Evolutionary conservation across 331 rosid species (phyloP), one percentile per base, ranked within the genome.

Genomic region (Telfairia occidentalis): DNA sequence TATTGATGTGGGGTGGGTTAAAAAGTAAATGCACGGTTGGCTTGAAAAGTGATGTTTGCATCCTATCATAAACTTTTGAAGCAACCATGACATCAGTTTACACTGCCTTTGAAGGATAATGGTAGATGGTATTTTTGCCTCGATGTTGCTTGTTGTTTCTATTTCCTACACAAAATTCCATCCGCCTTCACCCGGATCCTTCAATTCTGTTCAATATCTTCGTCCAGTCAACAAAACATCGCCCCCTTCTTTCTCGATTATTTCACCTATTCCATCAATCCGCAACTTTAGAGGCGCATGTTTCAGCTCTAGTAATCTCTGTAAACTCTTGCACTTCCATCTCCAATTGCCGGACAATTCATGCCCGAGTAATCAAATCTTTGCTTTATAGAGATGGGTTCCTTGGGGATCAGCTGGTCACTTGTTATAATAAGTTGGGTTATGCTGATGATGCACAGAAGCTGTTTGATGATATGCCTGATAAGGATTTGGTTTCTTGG

Each of bases 391-490:
- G 72, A 76, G 59, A 76, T 45, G 79, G 79, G 10, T 76, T 76
- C 59, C 28, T 76, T 28, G 79, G 79, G 6, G 79, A 76, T 76
- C 79, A 76, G 61, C 58, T 76, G 59, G 72, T 34, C 16, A 0
- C 71, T n/a, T 29, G 79, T 30, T 76, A 76, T 46, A 65, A 18
- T 5, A 76, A 42, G 24, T 11, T 76, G 79, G 79, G 79, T 10
- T n/a, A n/a, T 55, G 30, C 30, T n/a, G 79, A 45, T 2, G 79
- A 76, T 76, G 79, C 79, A 61, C 71, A 60, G 73, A 76, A 60
- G 46, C 46, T 76, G 72, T 76, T 76, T 21, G 72, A 76, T 15
- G 72, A 76, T 16, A 43, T 76, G 42, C 79, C 72, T 45, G 30
- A 60, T 10, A 76, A 48, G 48, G 79, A 76, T 43, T 60, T 76